Base-by-base conservation (phyloP, 129 eudicot genomes). In the Ambrosia artemisiifolia region DNA sequence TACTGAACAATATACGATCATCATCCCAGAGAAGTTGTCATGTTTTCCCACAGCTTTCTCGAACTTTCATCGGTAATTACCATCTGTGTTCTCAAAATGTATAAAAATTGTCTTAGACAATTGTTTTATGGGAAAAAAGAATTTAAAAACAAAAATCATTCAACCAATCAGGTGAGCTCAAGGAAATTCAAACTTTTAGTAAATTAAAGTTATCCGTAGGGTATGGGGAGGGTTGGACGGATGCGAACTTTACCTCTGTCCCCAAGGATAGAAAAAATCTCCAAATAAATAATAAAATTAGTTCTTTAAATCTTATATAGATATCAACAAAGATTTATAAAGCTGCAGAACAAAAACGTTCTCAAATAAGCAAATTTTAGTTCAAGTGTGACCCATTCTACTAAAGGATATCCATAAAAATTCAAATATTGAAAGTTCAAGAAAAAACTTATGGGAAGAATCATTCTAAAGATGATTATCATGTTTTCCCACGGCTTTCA, bases 31-130 rank as follows among this genome's bases (percentile, higher is more conserved):
- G 62, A 55, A 6, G 20, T 55, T 55, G 62, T 24, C 62, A 55
- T 55, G 34, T 19, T 55, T 55, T 55, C 62, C 62, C 62, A 19
- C 34, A 55, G 62, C 10, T 55, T 55, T 55, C 62, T 55, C 34
- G 62, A 55, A 55, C 62, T 55, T 19, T 55, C 34, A 55, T 55
- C 4, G 38, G 38, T 35, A 35, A 35, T 35, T 3, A 20, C 5
- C 14, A 17, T 50, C n/a, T 11, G 7, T 47, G 3, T 47, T 47
- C 53, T 47, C 53, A 2, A 55, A 19, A 14, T 20, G 20, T 55
- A 6, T 3, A 13, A 19, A 13, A 55, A 19, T 55, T 55, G 62
- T 24, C 24, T 11, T 9, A n/a, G 28, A 24, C 28, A 24, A 24
- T 24, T 24, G 0, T 55, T 24, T 19, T 55, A 7, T 8, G n/a